Base-by-base conservation (phyloP, 768 basidiomycete genomes). In the Pulveroboletus ravenelii region DNA sequence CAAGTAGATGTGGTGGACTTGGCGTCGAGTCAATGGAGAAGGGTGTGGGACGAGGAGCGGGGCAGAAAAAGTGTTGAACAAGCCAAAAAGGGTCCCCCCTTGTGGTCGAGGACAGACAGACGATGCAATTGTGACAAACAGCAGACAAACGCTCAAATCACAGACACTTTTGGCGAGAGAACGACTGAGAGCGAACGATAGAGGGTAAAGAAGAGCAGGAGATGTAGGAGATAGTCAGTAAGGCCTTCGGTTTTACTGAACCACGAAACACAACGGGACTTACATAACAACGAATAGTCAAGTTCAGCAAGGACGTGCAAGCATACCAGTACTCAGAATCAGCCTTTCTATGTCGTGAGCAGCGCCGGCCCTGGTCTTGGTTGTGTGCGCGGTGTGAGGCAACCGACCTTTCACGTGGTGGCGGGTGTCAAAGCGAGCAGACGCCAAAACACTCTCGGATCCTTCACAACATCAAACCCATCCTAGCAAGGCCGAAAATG, bases 131-230 rank as follows among this genome's bases (percentile, higher is more conserved):
- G 58, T 45, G 54, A 53, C 55, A 56, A 65, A 65, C 39, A 53
- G 62, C 59, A 69, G 60, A 66, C 62, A 68, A 62, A 66, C 43
- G 61, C 53, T 68, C 56, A 63, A 62, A 62, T 57, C 63, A 67
- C 56, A 57, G 61, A 62, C 55, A 61, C 55, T 54, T 45, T 58
- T n/a, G 36, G 17, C 27, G 39, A 53, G 54, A 41, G 51, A 47
- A 59, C 34, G 47, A 63, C 55, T 44, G 55, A 50, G 51, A 58
- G 51, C 50, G 60, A 53, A 13, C 54, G 49, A 54, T 43, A 51
- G 47, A 61, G 54, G 37, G 48, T 53, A 44, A 54, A 56, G 54
- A 61, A 57, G 50, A 41, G 47, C 58, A 50, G 45, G 54, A 52
- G 53, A 47, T n/a, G 44, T 2, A 39, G 37, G 41, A 47, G 50